phyloP scores from a whole-genome alignment of 164 flowering plant genomes.

The Stephania cephalantha region DNA sequence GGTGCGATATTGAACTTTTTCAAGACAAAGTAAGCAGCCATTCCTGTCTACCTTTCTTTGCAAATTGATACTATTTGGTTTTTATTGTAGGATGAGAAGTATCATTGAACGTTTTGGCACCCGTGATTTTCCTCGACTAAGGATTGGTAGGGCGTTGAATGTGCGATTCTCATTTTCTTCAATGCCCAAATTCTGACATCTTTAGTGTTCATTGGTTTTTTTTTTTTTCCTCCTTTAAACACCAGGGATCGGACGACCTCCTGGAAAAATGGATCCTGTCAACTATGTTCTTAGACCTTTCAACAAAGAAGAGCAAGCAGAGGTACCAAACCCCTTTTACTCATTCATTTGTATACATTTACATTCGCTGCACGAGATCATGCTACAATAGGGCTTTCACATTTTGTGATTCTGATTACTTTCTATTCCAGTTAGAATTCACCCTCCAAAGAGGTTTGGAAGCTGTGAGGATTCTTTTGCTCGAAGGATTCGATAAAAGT shows the following conservation, averaged over 20 bases:
- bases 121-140: conserved; percentile 80
- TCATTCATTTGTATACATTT: too few species aligned
- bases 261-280: conserved; percentile 78
- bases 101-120: conserved; percentile 69
- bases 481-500: conserved; percentile 74
- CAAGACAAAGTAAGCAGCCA: not conserved
- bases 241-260: conserved; percentile 90
- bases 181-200: not conserved
- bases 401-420: not conserved
- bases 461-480: conserved; percentile 72
- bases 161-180: not conserved
- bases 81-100: conserved; percentile 72
- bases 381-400: not conserved
- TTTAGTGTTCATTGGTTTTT: conserved; percentile 1
- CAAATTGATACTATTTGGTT: not conserved
- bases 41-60: not conserved
- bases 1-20: not conserved
- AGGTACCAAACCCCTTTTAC: conserved; percentile 37
- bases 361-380: too few species aligned
- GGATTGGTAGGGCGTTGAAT: conserved; percentile 49
- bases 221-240: conserved; percentile 1
- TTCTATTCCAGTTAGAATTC: conserved; percentile 60
- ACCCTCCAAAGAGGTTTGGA: conserved; percentile 64
- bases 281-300: conserved; percentile 75
- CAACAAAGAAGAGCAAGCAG: conserved; percentile 67